These are phyloP conservation scores for Colletotrichum euphorbiae DNA, from an alignment of 2,329 filamentous ascomycete genomes.

Conservation along the genomic window DNA sequence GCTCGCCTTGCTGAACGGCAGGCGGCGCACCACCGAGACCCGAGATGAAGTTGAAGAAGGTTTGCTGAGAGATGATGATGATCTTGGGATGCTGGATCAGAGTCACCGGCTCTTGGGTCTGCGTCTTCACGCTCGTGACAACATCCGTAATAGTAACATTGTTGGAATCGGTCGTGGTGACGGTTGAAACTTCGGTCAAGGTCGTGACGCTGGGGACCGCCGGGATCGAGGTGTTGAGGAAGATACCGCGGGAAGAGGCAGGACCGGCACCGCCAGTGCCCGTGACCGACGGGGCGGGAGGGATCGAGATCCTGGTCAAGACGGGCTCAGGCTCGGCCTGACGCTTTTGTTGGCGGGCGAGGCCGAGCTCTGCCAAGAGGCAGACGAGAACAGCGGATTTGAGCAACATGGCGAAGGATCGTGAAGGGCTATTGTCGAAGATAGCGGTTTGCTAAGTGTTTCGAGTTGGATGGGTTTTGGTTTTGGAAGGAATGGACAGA, in stretches of 20 bases:
- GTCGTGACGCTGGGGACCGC: constrained; percentile 28
- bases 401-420: constrained; percentile 37
- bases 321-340: constrained; percentile 32
- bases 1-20: constrained; percentile 33
- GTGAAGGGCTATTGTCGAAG: constrained; percentile 6
- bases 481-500: constrained; percentile 31
- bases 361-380: constrained; percentile 35
- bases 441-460: constrained; percentile 21
- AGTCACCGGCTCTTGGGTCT: constrained; percentile 29
- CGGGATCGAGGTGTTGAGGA: constrained; percentile 36
- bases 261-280: constrained; percentile 18
- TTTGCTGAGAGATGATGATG: constrained; percentile 40
- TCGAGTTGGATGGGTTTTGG: constrained; percentile 18
- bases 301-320: constrained; percentile 30
- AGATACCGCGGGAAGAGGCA: constrained; percentile 27
- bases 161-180: constrained; percentile 25
- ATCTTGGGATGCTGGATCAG: constrained; percentile 35
- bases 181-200: constrained; percentile 29
- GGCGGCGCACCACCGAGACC: constrained; percentile 37
- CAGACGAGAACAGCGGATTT: constrained; percentile 24
- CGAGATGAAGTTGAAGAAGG: constrained; percentile 41
- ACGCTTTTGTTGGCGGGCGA: constrained; percentile 19
- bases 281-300: constrained; percentile 21
- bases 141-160: constrained; percentile 37
- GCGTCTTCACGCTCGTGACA: constrained; percentile 35